Evolutionary conservation across 2,329 filamentous ascomycete genomes (phyloP).

Genomic region (Colletotrichum somersetense): DNA sequence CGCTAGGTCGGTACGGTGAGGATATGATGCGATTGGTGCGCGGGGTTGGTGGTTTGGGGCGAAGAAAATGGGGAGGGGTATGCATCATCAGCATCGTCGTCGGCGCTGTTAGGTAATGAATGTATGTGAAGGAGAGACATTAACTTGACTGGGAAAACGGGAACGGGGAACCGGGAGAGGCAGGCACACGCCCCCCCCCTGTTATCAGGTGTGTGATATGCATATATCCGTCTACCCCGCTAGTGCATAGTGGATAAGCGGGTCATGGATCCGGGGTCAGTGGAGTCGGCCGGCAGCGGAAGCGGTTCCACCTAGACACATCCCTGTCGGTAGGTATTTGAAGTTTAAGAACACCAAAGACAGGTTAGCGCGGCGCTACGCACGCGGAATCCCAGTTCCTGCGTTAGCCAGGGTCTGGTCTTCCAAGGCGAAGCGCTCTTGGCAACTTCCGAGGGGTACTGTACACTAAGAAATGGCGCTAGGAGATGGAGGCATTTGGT

Average conservation of each 20-base stretch:
- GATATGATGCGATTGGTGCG: not conserved
- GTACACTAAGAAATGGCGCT: conserved; percentile 3
- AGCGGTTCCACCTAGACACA: conserved; percentile 24
- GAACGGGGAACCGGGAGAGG: not conserved
- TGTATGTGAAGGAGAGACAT: conserved; percentile 15
- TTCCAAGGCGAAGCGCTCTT: conserved; percentile 38
- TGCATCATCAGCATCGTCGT: not conserved
- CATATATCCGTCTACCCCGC: conserved; percentile 18
- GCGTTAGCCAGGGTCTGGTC: conserved; percentile 35
- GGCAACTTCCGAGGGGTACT: not conserved
- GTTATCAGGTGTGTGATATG: not conserved
- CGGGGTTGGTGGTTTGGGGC: not conserved
- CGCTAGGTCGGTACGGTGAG: conserved; percentile 12
- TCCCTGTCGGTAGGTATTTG: too few relatives aligned
- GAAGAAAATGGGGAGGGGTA: not conserved
- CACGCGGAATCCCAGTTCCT: conserved; percentile 40
- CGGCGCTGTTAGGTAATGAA: conserved; percentile 2
- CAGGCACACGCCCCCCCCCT: conserved; percentile 29
- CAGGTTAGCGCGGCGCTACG: conserved; percentile 26
- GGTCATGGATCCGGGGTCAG: not conserved
- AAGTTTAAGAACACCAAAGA: not conserved
- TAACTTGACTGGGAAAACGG: not conserved
- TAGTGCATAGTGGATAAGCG: not conserved
- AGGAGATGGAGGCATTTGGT: not conserved
- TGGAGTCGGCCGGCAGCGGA: conserved; percentile 5